Conservation (phyloP, 1,284 basidiomycete species). For the Apiotrichum brassicae region DNA sequence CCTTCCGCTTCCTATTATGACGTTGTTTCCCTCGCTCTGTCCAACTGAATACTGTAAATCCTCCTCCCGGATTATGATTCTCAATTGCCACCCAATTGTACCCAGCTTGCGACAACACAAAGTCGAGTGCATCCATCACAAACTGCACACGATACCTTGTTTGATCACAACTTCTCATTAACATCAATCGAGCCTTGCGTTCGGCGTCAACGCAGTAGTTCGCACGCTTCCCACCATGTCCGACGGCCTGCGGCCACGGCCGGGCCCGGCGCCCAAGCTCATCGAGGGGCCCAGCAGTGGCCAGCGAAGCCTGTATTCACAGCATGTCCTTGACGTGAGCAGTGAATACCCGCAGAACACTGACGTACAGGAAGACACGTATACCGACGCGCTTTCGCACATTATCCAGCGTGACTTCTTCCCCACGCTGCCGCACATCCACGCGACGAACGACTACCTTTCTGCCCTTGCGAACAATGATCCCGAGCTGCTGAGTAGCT, state of each 20-base stretch:
- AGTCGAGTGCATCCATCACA: no score
- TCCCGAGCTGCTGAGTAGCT: conserved; percentile 62
- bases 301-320: conserved; percentile 37
- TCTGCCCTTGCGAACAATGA: conserved; percentile 69
- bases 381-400: conserved; percentile 80
- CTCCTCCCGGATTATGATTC: no score
- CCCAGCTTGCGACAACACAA: no score
- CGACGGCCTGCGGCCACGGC: conserved; percentile 28
- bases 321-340: conserved; percentile 41
- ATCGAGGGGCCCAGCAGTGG: conserved; percentile 31
- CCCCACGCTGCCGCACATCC: conserved; percentile 77
- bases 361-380: conserved; percentile 69
- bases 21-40: no score
- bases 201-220: no score
- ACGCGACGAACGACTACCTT: conserved; percentile 77
- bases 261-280: conserved; percentile 26
- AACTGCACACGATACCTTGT: no score
- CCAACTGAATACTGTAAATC: no score
- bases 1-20: no score
- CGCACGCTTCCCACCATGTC: not conserved
- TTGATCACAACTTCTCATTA: no score
- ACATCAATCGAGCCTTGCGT: no score
- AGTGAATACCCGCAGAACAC: not conserved
- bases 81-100: no score
- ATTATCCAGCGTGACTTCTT: conserved; percentile 98